phyloP scores from a whole-genome alignment of 2,329 filamentous ascomycete species.

The Monilinia polystroma region DNA sequence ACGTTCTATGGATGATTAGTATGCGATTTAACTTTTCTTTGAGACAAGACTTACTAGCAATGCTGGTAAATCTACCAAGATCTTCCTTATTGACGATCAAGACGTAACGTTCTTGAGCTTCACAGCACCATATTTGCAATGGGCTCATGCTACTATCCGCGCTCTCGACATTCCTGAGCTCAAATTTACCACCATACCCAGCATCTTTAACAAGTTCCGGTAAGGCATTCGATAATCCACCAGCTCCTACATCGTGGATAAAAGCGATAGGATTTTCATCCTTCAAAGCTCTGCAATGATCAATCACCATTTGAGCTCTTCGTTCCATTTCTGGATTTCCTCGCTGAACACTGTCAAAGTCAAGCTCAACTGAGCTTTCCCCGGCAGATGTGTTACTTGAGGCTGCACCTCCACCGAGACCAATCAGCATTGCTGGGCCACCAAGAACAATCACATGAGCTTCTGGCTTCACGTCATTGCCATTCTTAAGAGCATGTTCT shows the following conservation, averaged over 20 bases:
- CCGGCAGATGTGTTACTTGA: slow-evolving; percentile 86
- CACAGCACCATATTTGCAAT: slow-evolving; percentile 96
- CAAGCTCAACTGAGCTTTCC: slow-evolving; percentile 85
- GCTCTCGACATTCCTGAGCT: slow-evolving; percentile 90
- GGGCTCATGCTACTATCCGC: slow-evolving; percentile 91
- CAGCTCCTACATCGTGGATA: slow-evolving; percentile 96
- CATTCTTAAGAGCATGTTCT: slow-evolving; percentile 84
- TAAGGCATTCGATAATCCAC: slow-evolving; percentile 78
- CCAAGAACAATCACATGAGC: slow-evolving; percentile 90
- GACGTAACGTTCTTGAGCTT: slow-evolving; percentile 95
- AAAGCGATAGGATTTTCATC: slow-evolving; percentile 87
- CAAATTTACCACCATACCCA: slow-evolving; percentile 85
- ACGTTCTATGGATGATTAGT: slow-evolving; percentile 50
- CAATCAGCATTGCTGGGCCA: slow-evolving; percentile 96
- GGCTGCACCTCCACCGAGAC: slow-evolving; percentile 90
- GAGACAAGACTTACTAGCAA: slow-evolving; percentile 50
- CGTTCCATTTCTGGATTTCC: slow-evolving; percentile 97
- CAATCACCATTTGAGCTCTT: slow-evolving; percentile 96
- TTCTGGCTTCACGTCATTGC: slow-evolving; percentile 76
- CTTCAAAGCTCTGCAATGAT: slow-evolving; percentile 84
- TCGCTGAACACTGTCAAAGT: slow-evolving; percentile 95
- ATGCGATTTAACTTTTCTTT: neutral
- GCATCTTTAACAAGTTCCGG: slow-evolving; percentile 92
- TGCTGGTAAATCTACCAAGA: slow-evolving; percentile 72
- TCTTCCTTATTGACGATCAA: slow-evolving; percentile 79